Conservation (phyloP, 257 asterid genomes). For the Solanum tarijense region DNA sequence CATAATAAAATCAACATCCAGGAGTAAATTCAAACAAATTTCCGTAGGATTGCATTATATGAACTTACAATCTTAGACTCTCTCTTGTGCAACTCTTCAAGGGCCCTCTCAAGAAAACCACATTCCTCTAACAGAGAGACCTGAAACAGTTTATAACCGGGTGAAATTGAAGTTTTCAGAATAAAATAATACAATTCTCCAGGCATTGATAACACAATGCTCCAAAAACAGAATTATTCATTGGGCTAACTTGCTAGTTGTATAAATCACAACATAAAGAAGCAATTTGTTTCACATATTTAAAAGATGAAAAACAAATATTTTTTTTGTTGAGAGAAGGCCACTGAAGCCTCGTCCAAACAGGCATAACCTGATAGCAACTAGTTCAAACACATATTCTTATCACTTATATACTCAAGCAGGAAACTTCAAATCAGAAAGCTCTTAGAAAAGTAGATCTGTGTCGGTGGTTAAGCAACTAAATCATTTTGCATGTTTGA, state of each 20-base stretch:
- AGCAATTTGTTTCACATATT: not conserved
- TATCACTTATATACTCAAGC: not conserved
- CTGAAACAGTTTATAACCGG: slow-evolving; percentile 31
- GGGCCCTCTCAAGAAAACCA: slow-evolving; percentile 79
- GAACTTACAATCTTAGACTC: slow-evolving; percentile 78
- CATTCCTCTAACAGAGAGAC: slow-evolving; percentile 78
- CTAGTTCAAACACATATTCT: not conserved
- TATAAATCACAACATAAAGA: not conserved
- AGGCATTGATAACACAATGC: not conserved
- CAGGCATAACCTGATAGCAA: not conserved
- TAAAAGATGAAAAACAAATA: not conserved
- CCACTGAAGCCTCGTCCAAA: not conserved
- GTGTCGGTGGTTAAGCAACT: not conserved
- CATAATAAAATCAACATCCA: slow-evolving; percentile 1
- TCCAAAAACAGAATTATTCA: not conserved
- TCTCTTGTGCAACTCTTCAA: slow-evolving; percentile 79
- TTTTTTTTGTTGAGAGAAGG: not conserved
- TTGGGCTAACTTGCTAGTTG: not conserved
- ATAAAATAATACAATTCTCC: not conserved
- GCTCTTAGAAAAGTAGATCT: not conserved
- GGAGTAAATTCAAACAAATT: not conserved
- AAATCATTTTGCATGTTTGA: not conserved
- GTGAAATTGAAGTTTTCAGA: not conserved
- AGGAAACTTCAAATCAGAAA: not conserved
- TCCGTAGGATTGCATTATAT: not conserved